Conservation (phyloP, 306 rosid species). For the Ceratonia siliqua region DNA sequence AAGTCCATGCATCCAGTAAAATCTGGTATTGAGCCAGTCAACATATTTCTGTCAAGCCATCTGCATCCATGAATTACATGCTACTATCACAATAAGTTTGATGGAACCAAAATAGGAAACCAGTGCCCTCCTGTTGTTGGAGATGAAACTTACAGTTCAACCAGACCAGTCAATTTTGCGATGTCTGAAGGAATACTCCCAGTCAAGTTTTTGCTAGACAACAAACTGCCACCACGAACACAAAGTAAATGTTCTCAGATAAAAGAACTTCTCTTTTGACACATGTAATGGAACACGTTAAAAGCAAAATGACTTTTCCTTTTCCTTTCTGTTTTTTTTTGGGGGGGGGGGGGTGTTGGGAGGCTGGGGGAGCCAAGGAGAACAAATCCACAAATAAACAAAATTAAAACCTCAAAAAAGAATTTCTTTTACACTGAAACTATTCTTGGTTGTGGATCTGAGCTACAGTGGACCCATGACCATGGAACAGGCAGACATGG, state of each 20-base stretch:
- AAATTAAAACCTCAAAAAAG: conserved; percentile 27
- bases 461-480: conserved; percentile 91
- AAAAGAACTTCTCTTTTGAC: conserved; percentile 9
- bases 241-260: conserved; percentile 31
- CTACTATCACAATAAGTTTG: conserved; percentile 21
- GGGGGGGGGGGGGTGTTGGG: background rate
- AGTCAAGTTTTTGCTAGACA: conserved; percentile 74
- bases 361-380: background rate
- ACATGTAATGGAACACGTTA: background rate
- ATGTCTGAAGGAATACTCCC: conserved; percentile 79
- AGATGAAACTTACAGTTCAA: conserved; percentile 73
- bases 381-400: conserved; percentile 4
- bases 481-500: conserved; percentile 97
- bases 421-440: conserved; percentile 66
- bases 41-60: conserved; percentile 53
- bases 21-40: conserved; percentile 81
- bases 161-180: conserved; percentile 69
- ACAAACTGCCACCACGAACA: conserved; percentile 54
- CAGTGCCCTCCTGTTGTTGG: conserved; percentile 5
- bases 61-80: conserved; percentile 31
- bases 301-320: background rate
- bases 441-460: conserved; percentile 77
- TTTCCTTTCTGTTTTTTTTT: background rate
- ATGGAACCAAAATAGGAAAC: conserved; percentile 34
- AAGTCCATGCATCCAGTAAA: conserved; percentile 72